Percentiles rank a stretch among this genome's conserved stretches.
phyloP scores from a whole-genome alignment of 164 flowering plant genomes.

The Litsea cubeba region DNA sequence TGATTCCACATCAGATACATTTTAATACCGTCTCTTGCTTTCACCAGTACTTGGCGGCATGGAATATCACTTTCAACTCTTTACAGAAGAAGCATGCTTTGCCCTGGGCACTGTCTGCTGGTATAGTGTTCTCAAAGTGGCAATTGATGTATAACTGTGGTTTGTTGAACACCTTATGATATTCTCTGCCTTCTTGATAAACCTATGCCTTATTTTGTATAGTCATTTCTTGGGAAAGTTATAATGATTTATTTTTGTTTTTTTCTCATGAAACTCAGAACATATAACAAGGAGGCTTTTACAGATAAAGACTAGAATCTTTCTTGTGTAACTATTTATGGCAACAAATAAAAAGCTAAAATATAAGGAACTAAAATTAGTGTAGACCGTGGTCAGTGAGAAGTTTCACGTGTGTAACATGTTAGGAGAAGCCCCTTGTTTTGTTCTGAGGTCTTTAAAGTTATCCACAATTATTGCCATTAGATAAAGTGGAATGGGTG shows the following conservation, averaged over 20 bases:
- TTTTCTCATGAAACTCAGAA: not conserved
- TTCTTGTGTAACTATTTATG: too few species aligned
- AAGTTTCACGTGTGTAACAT: too few species aligned
- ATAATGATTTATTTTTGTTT: not conserved
- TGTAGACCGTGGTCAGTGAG: too few species aligned
- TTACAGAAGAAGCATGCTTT: slow-evolving; percentile 84
- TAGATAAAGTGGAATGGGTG: too few species aligned
- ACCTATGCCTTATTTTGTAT: not conserved
- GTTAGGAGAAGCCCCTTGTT: too few species aligned
- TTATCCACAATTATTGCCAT: too few species aligned
- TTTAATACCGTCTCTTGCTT: slow-evolving; percentile 3
- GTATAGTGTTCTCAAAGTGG: slow-evolving; percentile 33
- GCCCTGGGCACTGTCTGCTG: slow-evolving; percentile 90
- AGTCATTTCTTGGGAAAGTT: not conserved
- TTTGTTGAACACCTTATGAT: not conserved
- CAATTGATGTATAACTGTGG: not conserved
- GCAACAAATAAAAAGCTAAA: too few species aligned
- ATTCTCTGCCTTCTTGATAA: not conserved
- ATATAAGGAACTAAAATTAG: too few species aligned
- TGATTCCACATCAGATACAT: not conserved
- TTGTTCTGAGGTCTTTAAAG: too few species aligned
- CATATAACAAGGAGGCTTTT: not conserved
- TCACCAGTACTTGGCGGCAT: slow-evolving; percentile 91
- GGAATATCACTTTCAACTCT: slow-evolving; percentile 92
- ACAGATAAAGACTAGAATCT: too few species aligned